Evolutionary conservation across 2,329 filamentous ascomycete species (phyloP).

Genomic region (Epichloe typhina): DNA sequence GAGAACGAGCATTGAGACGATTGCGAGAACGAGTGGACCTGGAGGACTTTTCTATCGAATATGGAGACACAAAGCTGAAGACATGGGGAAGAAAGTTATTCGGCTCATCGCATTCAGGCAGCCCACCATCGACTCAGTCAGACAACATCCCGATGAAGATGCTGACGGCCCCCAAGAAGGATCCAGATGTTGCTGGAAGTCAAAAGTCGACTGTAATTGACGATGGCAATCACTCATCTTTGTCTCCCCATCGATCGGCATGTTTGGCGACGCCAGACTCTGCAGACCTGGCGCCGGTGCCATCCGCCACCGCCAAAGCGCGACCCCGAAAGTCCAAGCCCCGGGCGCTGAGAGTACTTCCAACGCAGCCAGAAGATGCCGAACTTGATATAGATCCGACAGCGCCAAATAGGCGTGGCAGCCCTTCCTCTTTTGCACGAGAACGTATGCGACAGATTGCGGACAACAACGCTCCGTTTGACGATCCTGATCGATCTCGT

Average conservation of each 20-base stretch:
- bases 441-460: conserved; percentile 31
- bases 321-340: conserved; percentile 17
- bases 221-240: not conserved
- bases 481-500: conserved; percentile 26
- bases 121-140: conserved; percentile 5
- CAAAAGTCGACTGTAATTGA: not conserved
- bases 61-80: conserved; percentile 21
- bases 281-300: conserved; percentile 6
- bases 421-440: conserved; percentile 30
- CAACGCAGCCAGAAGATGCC: conserved; percentile 24
- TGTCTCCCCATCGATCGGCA: not conserved
- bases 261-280: conserved; percentile 7
- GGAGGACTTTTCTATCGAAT: conserved; percentile 23
- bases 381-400: conserved; percentile 16
- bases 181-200: conserved; percentile 1
- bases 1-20: conserved; percentile 56
- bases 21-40: conserved; percentile 40
- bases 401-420: conserved; percentile 21
- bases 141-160: conserved; percentile 16
- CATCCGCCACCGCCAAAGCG: conserved; percentile 9
- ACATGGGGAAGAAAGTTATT: conserved; percentile 24
- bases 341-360: conserved; percentile 19
- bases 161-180: conserved; percentile 5
- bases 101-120: conserved; percentile 11
- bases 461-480: conserved; percentile 28